phyloP scores from a whole-genome alignment of 768 basidiomycete species.

The Fomitopsis pulvina region DNA sequence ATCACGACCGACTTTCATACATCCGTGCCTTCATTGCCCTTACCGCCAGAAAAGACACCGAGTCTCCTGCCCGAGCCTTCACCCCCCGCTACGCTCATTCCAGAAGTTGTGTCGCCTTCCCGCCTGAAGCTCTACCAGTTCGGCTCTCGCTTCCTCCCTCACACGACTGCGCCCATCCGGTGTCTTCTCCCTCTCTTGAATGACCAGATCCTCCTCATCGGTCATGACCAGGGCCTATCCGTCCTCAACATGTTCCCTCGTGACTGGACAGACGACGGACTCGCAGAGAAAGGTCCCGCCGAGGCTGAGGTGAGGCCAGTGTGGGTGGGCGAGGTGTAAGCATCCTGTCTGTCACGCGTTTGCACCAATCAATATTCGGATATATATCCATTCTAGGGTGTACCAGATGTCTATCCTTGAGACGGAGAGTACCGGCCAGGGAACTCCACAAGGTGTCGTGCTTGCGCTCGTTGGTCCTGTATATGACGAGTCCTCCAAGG shows the following conservation, averaged over 20 bases:
- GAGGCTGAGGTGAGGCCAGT: slow-evolving; percentile 63
- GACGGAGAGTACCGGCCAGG: slow-evolving; percentile 47
- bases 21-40: slow-evolving; percentile 17
- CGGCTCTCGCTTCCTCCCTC: slow-evolving; percentile 82
- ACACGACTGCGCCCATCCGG: slow-evolving; percentile 67
- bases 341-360: slow-evolving; percentile 6
- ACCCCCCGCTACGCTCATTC: slow-evolving; percentile 13
- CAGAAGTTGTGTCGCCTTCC: slow-evolving; percentile 48
- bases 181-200: slow-evolving; percentile 66
- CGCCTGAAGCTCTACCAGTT: slow-evolving; percentile 70
- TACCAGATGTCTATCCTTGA: slow-evolving; percentile 76
- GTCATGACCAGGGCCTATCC: slow-evolving; percentile 74
- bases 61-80: slow-evolving; percentile 2
- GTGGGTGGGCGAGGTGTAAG: slow-evolving; percentile 76
- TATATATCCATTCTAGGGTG: slow-evolving; percentile 39
- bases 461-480: slow-evolving; percentile 69
- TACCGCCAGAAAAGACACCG: slow-evolving; percentile 8
- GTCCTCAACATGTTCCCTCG: slow-evolving; percentile 80
- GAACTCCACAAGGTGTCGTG: slow-evolving; percentile 65
- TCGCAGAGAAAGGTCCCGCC: slow-evolving; percentile 48
- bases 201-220: slow-evolving; percentile 65
- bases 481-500: slow-evolving; percentile 39
- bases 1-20: slow-evolving; percentile 18
- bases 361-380: background rate
- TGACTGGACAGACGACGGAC: slow-evolving; percentile 46